These are phyloP conservation scores for Corynascus novoguineensis DNA, from an alignment of 495 filamentous ascomycete species.

Conservation along the genomic window DNA sequence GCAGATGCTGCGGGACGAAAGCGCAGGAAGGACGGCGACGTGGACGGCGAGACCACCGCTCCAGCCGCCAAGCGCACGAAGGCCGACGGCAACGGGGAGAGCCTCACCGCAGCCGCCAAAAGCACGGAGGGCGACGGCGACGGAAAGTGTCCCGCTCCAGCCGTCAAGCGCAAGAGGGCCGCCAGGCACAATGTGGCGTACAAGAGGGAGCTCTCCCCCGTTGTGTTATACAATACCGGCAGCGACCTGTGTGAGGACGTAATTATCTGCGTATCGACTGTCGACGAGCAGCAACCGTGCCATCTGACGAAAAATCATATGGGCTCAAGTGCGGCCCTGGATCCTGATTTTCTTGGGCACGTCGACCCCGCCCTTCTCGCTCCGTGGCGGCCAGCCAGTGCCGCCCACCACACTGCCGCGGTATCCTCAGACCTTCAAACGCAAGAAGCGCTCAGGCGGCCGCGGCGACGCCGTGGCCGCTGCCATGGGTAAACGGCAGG, in stretches of 20 bases:
- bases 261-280: constrained; percentile 7
- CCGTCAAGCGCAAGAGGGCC: constrained; percentile 2
- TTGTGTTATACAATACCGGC: neutral
- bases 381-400: constrained; percentile 4
- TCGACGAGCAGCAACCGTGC: constrained; percentile 8
- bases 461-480: neutral
- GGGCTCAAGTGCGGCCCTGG: neutral
- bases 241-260: constrained; percentile 7
- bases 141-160: neutral
- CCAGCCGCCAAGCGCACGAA: constrained; percentile 8
- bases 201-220: constrained; percentile 6
- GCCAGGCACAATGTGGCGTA: constrained; percentile 1
- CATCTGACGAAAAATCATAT: constrained; percentile 4
- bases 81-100: neutral
- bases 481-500: neutral
- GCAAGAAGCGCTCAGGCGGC: neutral
- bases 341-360: constrained; percentile 6
- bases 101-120: neutral
- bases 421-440: neutral
- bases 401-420: constrained; percentile 2
- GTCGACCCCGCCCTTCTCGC: constrained; percentile 11
- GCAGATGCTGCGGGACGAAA: constrained; percentile 7
- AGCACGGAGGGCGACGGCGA: neutral
- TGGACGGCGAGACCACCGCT: neutral
- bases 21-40: constrained; percentile 12